Percentiles rank a stretch among this genome's conserved stretches.
Conservation (phyloP, 2,329 filamentous ascomycete species). For the Aureobasidium mangrovei region DNA sequence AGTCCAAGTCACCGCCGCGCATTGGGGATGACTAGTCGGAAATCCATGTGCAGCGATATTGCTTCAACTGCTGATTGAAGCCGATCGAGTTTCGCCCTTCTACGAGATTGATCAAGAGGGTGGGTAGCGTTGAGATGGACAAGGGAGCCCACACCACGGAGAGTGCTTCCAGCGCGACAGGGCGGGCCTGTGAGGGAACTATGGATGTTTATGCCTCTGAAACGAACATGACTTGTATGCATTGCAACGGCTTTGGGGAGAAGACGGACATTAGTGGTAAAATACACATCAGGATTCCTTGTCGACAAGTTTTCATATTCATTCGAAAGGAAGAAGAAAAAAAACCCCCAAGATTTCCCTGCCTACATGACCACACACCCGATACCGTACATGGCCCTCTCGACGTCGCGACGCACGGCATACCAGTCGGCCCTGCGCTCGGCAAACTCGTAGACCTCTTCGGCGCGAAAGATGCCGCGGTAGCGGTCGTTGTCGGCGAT, state of each 20-base stretch:
- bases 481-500: constrained; percentile 90
- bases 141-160: no score
- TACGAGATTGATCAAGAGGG: no score
- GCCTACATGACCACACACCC: constrained; percentile 74
- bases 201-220: no score
- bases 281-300: no score
- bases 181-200: no score
- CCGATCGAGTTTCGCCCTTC: no score
- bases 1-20: constrained; percentile 8
- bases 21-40: constrained; percentile 11
- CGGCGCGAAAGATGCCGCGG: constrained; percentile 82
- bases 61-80: no score
- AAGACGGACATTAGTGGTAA: not conserved
- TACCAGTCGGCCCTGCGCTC: constrained; percentile 94
- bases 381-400: constrained; percentile 94
- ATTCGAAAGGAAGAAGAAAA: not conserved
- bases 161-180: no score
- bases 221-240: not conserved
- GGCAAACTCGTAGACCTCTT: constrained; percentile 97
- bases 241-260: not conserved
- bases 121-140: no score
- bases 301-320: not conserved
- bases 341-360: not conserved
- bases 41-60: no score
- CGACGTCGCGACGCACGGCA: constrained; percentile 75